Conservation (phyloP, 805 yeast genomes). For the Wickerhamiella occidentalis region DNA sequence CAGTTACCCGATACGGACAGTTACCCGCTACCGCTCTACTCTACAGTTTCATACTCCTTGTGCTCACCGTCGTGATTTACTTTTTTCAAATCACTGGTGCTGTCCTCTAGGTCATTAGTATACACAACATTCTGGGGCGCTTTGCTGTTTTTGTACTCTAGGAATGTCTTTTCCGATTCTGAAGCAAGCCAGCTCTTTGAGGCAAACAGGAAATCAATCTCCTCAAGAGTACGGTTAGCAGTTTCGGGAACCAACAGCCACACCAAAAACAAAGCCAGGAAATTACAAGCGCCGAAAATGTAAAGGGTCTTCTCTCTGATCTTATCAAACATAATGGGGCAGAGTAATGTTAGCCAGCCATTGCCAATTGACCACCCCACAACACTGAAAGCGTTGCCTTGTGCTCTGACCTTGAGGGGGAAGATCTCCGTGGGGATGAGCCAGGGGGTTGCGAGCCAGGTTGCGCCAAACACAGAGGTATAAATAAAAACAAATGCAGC, state of each 20-base stretch:
- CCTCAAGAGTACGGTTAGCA: slow-evolving; percentile 44
- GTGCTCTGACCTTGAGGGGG: slow-evolving; percentile 24
- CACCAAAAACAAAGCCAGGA: slow-evolving; percentile 31
- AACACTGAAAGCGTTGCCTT: slow-evolving; percentile 10
- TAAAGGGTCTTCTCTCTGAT: slow-evolving; percentile 44
- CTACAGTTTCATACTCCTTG: slow-evolving; percentile 20
- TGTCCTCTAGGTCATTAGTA: slow-evolving; percentile 49
- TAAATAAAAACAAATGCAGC: slow-evolving; percentile 13
- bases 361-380: slow-evolving; percentile 24
- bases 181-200: slow-evolving; percentile 11
- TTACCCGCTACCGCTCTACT: not conserved
- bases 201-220: slow-evolving; percentile 41
- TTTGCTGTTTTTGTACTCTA: not conserved
- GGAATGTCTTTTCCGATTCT: slow-evolving; percentile 1
- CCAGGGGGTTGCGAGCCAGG: slow-evolving; percentile 26
- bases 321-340: slow-evolving; percentile 38
- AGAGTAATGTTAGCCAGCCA: slow-evolving; percentile 41
- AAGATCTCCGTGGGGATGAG: slow-evolving; percentile 25
- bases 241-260: slow-evolving; percentile 56
- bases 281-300: slow-evolving; percentile 42
- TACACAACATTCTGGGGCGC: slow-evolving; percentile 26
- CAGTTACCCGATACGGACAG: too few species aligned
- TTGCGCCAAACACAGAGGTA: slow-evolving; percentile 21
- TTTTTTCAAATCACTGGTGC: slow-evolving; percentile 37
- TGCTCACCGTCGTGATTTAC: slow-evolving; percentile 29